Base-by-base conservation (phyloP, 1,284 basidiomycete species). In the Phylloporus gajari region DNA sequence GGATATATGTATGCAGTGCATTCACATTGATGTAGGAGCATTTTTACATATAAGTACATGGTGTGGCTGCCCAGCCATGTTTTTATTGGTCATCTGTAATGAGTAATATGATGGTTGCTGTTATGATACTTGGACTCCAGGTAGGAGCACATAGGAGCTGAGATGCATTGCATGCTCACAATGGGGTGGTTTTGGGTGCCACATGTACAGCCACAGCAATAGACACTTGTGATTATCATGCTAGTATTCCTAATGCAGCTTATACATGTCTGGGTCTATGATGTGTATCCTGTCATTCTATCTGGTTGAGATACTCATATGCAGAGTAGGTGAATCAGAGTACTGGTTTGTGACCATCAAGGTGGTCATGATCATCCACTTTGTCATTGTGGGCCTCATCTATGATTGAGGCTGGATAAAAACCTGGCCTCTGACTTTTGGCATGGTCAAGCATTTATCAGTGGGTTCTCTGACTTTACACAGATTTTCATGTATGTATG, bases 351-450 rank as follows among this genome's bases (percentile, higher is more conserved):
- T 84, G 3, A 82, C 83, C 66, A 84, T 91, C 78, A 91, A 92
- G 82, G 86, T 91, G 68, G 70, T 88, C 30, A 83, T 89, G 75
- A 87, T 91, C 42, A 75, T n/a, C n/a, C n/a, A 91, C 67, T 75
- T 87, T 75, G 88, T 91, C 75, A 79, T 90, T 68, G 85, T 89
- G 2, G 89, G 89, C 62, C 82, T 91, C 59, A 84, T 89, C 71
- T 90, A 85, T 73, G 87, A 90, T 80, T 90, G 88, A 88, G 89
- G 88, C 60, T 88, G 88, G 7, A 80, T 90, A n/a, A 86, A 84
- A 73, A 81, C 82, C 1, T 87, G 17, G 83, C 88, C 3, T 80
- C 87, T 1, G 90, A 90, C 78, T 90, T 90, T 73, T 85, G 85
- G 23, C 74, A 86, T 64, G 84, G 83, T 35, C 85, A 88, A 78